phyloP scores from a whole-genome alignment of 2,329 filamentous ascomycete genomes.

The Colletotrichum lini region DNA sequence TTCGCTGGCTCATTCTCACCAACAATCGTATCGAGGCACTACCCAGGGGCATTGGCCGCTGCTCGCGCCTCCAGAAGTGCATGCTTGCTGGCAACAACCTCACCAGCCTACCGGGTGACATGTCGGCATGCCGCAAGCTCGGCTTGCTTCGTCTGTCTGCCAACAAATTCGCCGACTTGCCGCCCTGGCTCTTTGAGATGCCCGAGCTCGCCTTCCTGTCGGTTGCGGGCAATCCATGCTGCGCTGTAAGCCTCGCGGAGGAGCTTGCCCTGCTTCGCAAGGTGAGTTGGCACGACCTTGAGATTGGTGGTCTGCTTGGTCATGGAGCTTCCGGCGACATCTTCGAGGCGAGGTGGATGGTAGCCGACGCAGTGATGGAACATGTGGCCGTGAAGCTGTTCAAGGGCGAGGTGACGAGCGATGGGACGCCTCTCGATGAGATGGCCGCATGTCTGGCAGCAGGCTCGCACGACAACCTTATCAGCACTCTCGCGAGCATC shows the following conservation, averaged over 20 bases:
- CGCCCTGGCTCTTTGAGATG: slow-evolving; percentile 60
- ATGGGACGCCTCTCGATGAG: slow-evolving; percentile 64
- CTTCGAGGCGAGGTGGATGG: slow-evolving; percentile 56
- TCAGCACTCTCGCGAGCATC: slow-evolving; percentile 61
- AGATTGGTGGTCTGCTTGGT: slow-evolving; percentile 57
- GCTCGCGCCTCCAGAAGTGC: slow-evolving; percentile 61
- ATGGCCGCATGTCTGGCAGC: slow-evolving; percentile 63
- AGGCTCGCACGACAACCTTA: slow-evolving; percentile 61
- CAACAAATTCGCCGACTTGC: slow-evolving; percentile 57
- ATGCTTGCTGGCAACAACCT: slow-evolving; percentile 65
- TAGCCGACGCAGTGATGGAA: slow-evolving; percentile 46
- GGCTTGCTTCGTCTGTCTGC: slow-evolving; percentile 60
- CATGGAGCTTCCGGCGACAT: slow-evolving; percentile 64
- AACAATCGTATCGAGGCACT: slow-evolving; percentile 58
- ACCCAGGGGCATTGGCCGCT: slow-evolving; percentile 59
- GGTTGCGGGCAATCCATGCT: slow-evolving; percentile 63
- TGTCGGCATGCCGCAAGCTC: slow-evolving; percentile 60
- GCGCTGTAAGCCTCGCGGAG: slow-evolving; percentile 43
- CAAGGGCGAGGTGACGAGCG: slow-evolving; percentile 61
- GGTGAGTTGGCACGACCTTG: slow-evolving; percentile 58
- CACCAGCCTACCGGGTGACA: slow-evolving; percentile 55
- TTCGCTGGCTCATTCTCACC: slow-evolving; percentile 65
- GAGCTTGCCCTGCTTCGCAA: slow-evolving; percentile 50
- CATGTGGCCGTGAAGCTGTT: slow-evolving; percentile 65
- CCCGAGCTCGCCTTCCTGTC: slow-evolving; percentile 63